Evolutionary conservation across 2,329 filamentous ascomycete species (phyloP), one percentile per base, ranked within the genome.

Genomic region (Bipolaris oryzae): DNA sequence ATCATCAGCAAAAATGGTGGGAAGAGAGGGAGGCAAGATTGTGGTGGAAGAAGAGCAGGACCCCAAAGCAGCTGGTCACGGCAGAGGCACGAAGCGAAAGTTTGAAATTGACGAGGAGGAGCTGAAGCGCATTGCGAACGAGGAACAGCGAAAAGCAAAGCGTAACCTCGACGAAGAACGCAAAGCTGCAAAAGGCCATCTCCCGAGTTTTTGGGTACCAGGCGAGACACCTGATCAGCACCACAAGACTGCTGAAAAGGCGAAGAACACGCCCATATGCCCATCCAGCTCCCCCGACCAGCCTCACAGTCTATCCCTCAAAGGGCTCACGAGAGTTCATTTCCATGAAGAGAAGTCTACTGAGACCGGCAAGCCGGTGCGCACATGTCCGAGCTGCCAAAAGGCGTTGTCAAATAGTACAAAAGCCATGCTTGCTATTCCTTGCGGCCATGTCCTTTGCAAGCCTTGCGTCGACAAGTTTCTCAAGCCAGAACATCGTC

Each of bases 121-220:
- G 74, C 79, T 96, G 50, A 81, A 85, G 61, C 83, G 87, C 41
- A 87, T 92, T 67, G 88, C 88, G 3, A 79, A 80, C 52, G 85
- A 88, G 55, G 92, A 96, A 72, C 84, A 87, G 58, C 81, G 84
- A 33, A 89, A 89, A 71, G 86, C 89, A 20, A 87, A 88, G 67
- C 87, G 83, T 58, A 86, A 87, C 18, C 83, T 95, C 55, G 87
- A 91, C 50, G 84, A 86, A 39, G 91, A 96, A 74, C 90, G 88
- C 71, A 74, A 73, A 51, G 76, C 87, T 71, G 81, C 84, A 7
- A 90, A 89, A 75, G 84, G 86, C 1, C 83, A 84, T 15, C 79
- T 96, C 0, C 91, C 92, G 0, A 96, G 92, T 0, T 98, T 98
- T 78, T 98, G 94, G 95, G 89, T 94, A 1, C 94, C 92, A 0